A percentile compares a stretch with the other conserved stretches of the same genome.
Conservation (phyloP, 179 eudicot genomes). For the Spinacia oleracea region DNA sequence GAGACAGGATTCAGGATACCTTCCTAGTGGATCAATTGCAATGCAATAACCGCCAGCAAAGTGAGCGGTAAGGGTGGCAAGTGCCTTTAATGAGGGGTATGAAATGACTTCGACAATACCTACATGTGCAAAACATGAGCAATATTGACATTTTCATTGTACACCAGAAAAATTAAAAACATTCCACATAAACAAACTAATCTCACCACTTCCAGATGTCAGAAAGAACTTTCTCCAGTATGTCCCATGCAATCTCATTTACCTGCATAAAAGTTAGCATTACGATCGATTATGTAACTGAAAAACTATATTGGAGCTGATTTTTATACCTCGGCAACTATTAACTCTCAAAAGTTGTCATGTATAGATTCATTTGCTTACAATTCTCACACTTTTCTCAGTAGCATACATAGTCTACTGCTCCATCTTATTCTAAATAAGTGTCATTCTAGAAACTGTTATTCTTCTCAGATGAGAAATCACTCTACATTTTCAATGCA, state of each 20-base stretch:
- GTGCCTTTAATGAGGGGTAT: slow-evolving; percentile 80
- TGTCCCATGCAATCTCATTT: slow-evolving; percentile 96
- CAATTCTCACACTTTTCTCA: no score
- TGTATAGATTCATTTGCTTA: background rate
- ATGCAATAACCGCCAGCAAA: slow-evolving; percentile 99
- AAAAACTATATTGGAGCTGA: background rate
- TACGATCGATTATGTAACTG: background rate
- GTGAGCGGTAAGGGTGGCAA: slow-evolving; percentile 90
- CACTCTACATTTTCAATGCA: background rate
- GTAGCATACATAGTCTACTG: background rate
- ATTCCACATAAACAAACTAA: slow-evolving; percentile 13
- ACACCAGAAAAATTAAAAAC: slow-evolving; percentile 10
- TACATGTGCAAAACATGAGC: slow-evolving; percentile 26
- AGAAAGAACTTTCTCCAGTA: slow-evolving; percentile 87
- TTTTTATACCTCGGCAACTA: no score
- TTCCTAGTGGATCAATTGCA: slow-evolving; percentile 92
- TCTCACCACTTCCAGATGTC: slow-evolving; percentile 92
- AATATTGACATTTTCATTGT: slow-evolving; percentile 6
- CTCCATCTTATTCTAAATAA: background rate
- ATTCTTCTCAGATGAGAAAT: background rate
- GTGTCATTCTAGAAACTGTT: background rate
- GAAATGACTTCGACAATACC: slow-evolving; percentile 96
- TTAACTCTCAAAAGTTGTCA: background rate
- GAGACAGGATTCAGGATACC: slow-evolving; percentile 38
- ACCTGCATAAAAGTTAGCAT: slow-evolving; percentile 43